Evolutionary conservation across 2,329 filamentous ascomycete species (phyloP).

Genomic region (Colletotrichum lini): DNA sequence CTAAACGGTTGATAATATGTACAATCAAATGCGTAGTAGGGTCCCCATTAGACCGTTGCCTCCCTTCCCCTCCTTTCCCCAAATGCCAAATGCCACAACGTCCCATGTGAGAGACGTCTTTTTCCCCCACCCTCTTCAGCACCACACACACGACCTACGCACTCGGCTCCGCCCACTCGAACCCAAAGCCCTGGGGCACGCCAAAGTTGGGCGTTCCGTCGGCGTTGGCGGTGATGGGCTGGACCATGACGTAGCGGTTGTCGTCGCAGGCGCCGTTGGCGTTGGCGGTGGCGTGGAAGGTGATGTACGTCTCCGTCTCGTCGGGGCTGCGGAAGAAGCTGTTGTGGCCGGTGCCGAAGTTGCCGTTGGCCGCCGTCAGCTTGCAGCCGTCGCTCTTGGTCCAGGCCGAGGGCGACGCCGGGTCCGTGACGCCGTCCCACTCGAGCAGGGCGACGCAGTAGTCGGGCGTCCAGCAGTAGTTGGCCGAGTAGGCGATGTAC

Average conservation of each 20-base stretch:
- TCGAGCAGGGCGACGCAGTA: slow-evolving; percentile 69
- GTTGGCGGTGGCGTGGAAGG: slow-evolving; percentile 68
- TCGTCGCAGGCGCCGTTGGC: slow-evolving; percentile 66
- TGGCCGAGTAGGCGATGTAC: slow-evolving; percentile 68
- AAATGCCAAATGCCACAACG: no score
- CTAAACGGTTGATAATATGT: no score
- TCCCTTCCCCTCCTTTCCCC: no score
- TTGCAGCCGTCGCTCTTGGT: slow-evolving; percentile 65
- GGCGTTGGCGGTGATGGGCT: slow-evolving; percentile 64
- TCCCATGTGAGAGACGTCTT: no score
- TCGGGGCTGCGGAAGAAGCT: slow-evolving; percentile 72
- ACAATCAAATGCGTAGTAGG: no score
- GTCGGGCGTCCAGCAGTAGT: slow-evolving; percentile 68
- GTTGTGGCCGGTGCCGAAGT: slow-evolving; percentile 71
- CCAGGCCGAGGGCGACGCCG: slow-evolving; percentile 61
- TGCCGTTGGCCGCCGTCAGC: slow-evolving; percentile 67
- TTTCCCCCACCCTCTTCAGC: not conserved
- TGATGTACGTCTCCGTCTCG: slow-evolving; percentile 67
- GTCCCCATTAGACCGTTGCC: no score
- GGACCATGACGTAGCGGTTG: slow-evolving; percentile 67
- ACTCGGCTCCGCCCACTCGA: slow-evolving; percentile 46
- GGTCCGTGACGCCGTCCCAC: slow-evolving; percentile 66
- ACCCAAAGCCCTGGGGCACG: slow-evolving; percentile 44
- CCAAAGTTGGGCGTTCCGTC: slow-evolving; percentile 69
- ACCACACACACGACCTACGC: not conserved